A percentile compares a stretch with the other conserved stretches of the same genome.
phyloP scores from a whole-genome alignment of 192 early-diverging fungal species.

The Chytriomyces sp. region DNA sequence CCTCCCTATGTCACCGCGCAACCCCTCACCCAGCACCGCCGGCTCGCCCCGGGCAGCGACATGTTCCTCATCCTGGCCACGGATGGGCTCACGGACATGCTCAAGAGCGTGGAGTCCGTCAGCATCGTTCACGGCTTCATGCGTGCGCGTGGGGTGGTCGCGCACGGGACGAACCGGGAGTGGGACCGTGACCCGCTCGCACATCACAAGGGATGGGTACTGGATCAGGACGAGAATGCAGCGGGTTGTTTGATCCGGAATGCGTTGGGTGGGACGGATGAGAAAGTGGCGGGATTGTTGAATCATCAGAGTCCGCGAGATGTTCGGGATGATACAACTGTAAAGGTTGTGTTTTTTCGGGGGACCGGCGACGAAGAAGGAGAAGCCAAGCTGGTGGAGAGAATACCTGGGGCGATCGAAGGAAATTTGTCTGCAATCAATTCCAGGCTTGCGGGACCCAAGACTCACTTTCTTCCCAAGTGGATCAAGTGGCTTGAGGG shows the following conservation, averaged over 20 bases:
- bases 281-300: conserved; percentile 30
- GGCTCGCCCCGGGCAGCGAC: conserved; percentile 34
- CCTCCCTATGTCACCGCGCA: conserved; percentile 56
- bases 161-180: background rate
- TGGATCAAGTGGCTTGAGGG: conserved; percentile 19
- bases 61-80: conserved; percentile 48
- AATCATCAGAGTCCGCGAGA: conserved; percentile 32
- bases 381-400: background rate
- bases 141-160: background rate
- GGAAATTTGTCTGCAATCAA: background rate
- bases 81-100: conserved; percentile 51
- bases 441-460: background rate
- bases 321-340: conserved; percentile 49
- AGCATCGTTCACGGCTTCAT: conserved; percentile 37
- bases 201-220: background rate
- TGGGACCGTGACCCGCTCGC: conserved; percentile 5
- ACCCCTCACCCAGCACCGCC: conserved; percentile 50
- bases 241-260: conserved; percentile 46
- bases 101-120: conserved; percentile 37
- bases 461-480: background rate
- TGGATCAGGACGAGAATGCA: conserved; percentile 35
- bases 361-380: conserved; percentile 1
- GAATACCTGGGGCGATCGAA: background rate
- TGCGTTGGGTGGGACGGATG: conserved; percentile 34
- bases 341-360: conserved; percentile 48